A percentile compares a stretch with the other conserved stretches of the same genome.
Evolutionary conservation across 1,284 basidiomycete species (phyloP).

Genomic region (Marasmius sp.): DNA sequence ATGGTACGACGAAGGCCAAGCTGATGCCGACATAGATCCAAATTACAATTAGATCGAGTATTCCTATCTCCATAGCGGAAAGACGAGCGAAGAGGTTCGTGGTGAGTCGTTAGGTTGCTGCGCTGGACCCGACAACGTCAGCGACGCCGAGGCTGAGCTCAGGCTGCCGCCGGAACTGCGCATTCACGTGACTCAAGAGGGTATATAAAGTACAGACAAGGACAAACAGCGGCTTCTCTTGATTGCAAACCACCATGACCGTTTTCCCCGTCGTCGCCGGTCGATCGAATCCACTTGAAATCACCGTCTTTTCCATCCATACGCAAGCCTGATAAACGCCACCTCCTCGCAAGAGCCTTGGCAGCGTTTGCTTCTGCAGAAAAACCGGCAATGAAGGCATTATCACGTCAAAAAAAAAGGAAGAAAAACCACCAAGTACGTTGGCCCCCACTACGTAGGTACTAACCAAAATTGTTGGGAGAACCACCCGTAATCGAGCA

Average conservation of each 20-base stretch:
- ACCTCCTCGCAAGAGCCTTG: too few relatives aligned
- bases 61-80: slow-evolving; percentile 34
- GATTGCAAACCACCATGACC: slow-evolving; percentile 5
- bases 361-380: too few relatives aligned
- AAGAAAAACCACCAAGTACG: too few relatives aligned
- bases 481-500: too few relatives aligned
- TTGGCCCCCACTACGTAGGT: too few relatives aligned
- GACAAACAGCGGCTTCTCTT: neutral
- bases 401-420: too few relatives aligned
- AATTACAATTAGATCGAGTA: slow-evolving; percentile 44
- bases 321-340: too few relatives aligned
- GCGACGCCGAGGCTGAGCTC: neutral
- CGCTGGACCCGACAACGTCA: neutral
- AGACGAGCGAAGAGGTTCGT: slow-evolving; percentile 3
- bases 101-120: neutral
- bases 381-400: too few relatives aligned
- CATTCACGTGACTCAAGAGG: neutral
- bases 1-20: slow-evolving; percentile 58
- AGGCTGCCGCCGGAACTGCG: neutral
- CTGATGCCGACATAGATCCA: slow-evolving; percentile 48
- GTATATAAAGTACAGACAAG: neutral
- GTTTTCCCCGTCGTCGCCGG: neutral
- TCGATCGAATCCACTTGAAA: too few relatives aligned
- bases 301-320: too few relatives aligned
- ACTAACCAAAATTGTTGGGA: too few relatives aligned